Evolutionary conservation across 208 protist species (phyloP).

Genomic region (Dictyostelium gargantuum): DNA sequence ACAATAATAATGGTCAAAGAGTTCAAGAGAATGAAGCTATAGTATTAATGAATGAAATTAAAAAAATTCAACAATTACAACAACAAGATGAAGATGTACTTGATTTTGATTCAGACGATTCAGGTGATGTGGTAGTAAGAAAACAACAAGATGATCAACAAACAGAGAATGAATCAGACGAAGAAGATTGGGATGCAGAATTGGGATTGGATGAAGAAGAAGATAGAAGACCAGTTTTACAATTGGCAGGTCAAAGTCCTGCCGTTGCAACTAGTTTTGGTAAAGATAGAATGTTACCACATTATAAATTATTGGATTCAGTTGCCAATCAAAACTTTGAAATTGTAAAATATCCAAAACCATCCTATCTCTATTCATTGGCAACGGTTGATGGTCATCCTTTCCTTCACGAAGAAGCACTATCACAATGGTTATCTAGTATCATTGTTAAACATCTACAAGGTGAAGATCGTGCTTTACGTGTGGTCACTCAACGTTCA

Average conservation of each 20-base stretch:
- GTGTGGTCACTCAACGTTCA: neutral
- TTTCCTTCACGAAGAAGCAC: constrained; percentile 54
- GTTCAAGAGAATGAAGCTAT: neutral
- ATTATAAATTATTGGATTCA: constrained; percentile 48
- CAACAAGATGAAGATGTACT: neutral
- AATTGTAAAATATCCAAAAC: constrained; percentile 68
- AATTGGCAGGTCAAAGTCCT: constrained; percentile 5
- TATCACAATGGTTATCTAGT: constrained; percentile 13
- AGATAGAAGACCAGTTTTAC: constrained; percentile 11
- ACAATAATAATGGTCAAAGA: neutral
- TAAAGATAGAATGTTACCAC: constrained; percentile 35
- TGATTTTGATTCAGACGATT: neutral
- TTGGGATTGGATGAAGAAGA: constrained; percentile 45
- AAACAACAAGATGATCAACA: neutral
- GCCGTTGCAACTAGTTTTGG: neutral
- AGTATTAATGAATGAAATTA: neutral
- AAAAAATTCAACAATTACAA: neutral
- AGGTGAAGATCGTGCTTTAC: constrained; percentile 5
- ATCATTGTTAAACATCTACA: constrained; percentile 51
- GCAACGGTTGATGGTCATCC: constrained; percentile 53
- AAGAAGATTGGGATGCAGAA: constrained; percentile 63
- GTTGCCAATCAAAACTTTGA: constrained; percentile 65
- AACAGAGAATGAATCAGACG: neutral
- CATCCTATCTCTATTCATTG: constrained; percentile 53
- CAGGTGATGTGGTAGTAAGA: neutral